These are phyloP conservation scores for Oryza meridionalis DNA, from an alignment of 176 grass and related monocot genomes.

Conservation along the genomic window DNA sequence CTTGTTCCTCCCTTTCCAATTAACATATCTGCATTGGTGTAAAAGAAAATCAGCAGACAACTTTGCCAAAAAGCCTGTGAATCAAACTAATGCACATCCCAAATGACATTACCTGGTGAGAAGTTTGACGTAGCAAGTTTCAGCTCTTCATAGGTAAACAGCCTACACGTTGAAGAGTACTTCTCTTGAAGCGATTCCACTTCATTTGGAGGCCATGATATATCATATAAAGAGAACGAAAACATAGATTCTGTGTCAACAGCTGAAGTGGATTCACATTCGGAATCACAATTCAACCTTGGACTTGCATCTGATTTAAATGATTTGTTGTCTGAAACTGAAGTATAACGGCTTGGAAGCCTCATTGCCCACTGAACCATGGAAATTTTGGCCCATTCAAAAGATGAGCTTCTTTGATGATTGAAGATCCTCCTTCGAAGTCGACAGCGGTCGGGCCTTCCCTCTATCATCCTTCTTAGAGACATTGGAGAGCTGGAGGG, in stretches of 20 bases:
- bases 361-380: conserved; percentile 86
- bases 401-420: conserved; percentile 67
- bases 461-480: conserved; percentile 57
- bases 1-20: conserved; percentile 96
- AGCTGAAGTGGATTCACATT: conserved; percentile 36
- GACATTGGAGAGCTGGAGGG: conserved; percentile 44
- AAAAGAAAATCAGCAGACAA: conserved; percentile 8
- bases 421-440: conserved; percentile 64
- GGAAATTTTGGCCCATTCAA: conserved; percentile 69
- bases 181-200: conserved; percentile 71
- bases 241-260: conserved; percentile 46
- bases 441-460: conserved; percentile 47
- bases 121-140: conserved; percentile 75
- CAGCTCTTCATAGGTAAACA: conserved; percentile 74
- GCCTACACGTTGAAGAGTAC: conserved; percentile 64
- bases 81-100: conserved; percentile 25
- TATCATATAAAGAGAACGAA: conserved; percentile 45
- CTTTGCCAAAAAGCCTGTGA: background rate
- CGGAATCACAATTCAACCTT: conserved; percentile 44
- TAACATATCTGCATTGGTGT: conserved; percentile 68
- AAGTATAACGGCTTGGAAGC: conserved; percentile 54
- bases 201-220: conserved; percentile 64
- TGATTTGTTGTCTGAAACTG: conserved; percentile 65
- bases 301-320: conserved; percentile 53
- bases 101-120: conserved; percentile 63